Percentiles rank a stretch among this genome's conserved stretches.
Conservation (phyloP, 1,284 basidiomycete genomes). For the Cystobasidiaceae sp. region DNA sequence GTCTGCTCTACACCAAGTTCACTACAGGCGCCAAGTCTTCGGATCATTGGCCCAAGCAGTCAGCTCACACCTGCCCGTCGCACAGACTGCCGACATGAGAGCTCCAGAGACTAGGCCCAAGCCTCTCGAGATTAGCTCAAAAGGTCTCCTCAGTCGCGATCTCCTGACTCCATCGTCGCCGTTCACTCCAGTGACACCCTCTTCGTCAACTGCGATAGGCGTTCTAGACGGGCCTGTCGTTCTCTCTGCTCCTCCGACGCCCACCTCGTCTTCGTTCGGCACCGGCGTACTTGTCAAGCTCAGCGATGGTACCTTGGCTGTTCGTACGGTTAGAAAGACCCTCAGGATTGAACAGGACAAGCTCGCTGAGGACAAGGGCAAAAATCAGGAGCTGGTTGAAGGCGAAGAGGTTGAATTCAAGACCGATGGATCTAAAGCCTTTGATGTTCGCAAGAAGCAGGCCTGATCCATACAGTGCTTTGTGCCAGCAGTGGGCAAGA, state of each 20-base stretch:
- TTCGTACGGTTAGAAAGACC: slow-evolving; percentile 15
- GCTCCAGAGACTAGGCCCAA: not conserved
- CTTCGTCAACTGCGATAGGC: slow-evolving; percentile 4
- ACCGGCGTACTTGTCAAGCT: slow-evolving; percentile 21
- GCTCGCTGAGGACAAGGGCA: not conserved
- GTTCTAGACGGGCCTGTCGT: not conserved
- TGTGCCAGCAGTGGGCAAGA: not conserved
- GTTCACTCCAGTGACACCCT: slow-evolving; percentile 15
- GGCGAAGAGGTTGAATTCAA: slow-evolving; percentile 27
- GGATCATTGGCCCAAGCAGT: too few relatives aligned
- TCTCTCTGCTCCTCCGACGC: slow-evolving; percentile 28
- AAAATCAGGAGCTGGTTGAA: slow-evolving; percentile 20
- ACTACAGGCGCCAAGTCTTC: too few relatives aligned
- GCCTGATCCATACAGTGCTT: not conserved
- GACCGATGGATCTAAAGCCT: slow-evolving; percentile 23
- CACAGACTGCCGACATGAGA: slow-evolving; percentile 9
- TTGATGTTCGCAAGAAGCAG: slow-evolving; percentile 21
- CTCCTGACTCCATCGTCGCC: slow-evolving; percentile 19
- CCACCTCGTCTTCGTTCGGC: slow-evolving; percentile 9
- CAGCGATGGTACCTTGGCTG: slow-evolving; percentile 15
- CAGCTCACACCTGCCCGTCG: too few relatives aligned
- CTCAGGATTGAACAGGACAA: slow-evolving; percentile 18
- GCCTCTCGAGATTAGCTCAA: slow-evolving; percentile 8
- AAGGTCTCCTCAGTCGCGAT: slow-evolving; percentile 2
- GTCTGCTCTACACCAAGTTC: too few relatives aligned